phyloP scores from a whole-genome alignment of 2,329 filamentous ascomycete genomes.

The Talaromyces sp. region DNA sequence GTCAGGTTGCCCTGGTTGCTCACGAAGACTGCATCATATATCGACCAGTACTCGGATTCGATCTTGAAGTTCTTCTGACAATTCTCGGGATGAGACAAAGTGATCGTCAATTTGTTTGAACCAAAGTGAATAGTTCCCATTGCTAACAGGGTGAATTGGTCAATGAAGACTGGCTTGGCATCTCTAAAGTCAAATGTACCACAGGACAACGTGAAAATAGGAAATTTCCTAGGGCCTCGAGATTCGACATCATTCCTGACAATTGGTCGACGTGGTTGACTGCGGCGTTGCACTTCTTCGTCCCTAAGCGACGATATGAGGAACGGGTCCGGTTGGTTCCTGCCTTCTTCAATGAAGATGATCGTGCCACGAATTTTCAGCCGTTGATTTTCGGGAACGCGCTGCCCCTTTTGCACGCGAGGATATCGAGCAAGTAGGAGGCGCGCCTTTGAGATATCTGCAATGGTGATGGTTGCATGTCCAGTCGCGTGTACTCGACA shows the following conservation, averaged over 20 bases:
- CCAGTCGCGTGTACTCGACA: slow-evolving; percentile 22
- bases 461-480: slow-evolving; percentile 25
- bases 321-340: slow-evolving; percentile 21
- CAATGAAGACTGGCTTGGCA: slow-evolving; percentile 39
- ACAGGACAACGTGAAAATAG: slow-evolving; percentile 38
- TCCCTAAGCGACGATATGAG: slow-evolving; percentile 20
- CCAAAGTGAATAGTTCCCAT: slow-evolving; percentile 41
- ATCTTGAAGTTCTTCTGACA: slow-evolving; percentile 38
- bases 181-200: slow-evolving; percentile 49
- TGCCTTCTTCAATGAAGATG: slow-evolving; percentile 22
- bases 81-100: slow-evolving; percentile 35
- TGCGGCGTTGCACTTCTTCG: slow-evolving; percentile 22
- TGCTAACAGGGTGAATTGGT: slow-evolving; percentile 26
- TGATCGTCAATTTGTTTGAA: slow-evolving; percentile 44
- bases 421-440: slow-evolving; percentile 22
- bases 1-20: slow-evolving; percentile 20
- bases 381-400: slow-evolving; percentile 9
- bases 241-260: not conserved
- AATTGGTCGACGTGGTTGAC: slow-evolving; percentile 13
- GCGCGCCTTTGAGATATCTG: slow-evolving; percentile 22
- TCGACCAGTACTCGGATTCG: slow-evolving; percentile 24
- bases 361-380: slow-evolving; percentile 21
- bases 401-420: slow-evolving; percentile 16
- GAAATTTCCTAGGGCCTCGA: slow-evolving; percentile 20
- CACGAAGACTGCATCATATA: slow-evolving; percentile 23